Evolutionary conservation across 106 monocot genomes (phyloP), one percentile per base, ranked within the genome.

Genomic region (Posidonia australis): DNA sequence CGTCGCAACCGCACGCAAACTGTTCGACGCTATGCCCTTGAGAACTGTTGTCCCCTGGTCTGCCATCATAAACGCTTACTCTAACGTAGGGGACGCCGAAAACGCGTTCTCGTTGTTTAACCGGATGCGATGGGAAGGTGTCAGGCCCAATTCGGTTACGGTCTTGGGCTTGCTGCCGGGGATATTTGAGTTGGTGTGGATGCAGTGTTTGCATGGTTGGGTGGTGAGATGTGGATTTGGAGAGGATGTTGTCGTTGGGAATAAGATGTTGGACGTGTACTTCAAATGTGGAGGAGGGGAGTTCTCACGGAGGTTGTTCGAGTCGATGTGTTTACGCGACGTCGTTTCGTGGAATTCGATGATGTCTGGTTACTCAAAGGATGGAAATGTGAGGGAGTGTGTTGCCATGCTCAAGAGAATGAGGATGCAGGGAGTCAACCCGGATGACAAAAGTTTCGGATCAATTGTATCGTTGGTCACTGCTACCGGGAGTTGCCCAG

Each of bases 281-380:
- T 62, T 60, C 2, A 79, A 25, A 28, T 75, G 66, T 25, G 69
- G 74, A 11, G 48, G 62, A 30, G 62, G 66, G 0, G 68, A 73
- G 2, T 19, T 69, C 17, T 77, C 82, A 44, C 52, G 77, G 19
- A n/a, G 20, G 12, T 41, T 89, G 72, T 89, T 89, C 46, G 80
- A 89, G 44, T 46, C 29, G 55, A 89, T 85, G 84, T 46, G 41
- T 53, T n/a, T 18, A 7, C 74, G 29, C 27, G 85, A 89, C 54
- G 26, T 60, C 0, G 66, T 89, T 47, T 82, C 89, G 5, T 89
- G 85, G 89, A 89, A 89, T 61, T 82, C 77, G 0, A 68, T 89
- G 67, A 67, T 89, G 10, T 72, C 77, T 18, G 82, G 82, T 0
- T 82, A 82, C 52, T 56, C 80, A 16, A 58, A 36, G 24, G 66